These are phyloP conservation scores for Aspergillus ochraceoroseus DNA, from an alignment of 2,329 filamentous ascomycete species.

Conservation along the genomic window DNA sequence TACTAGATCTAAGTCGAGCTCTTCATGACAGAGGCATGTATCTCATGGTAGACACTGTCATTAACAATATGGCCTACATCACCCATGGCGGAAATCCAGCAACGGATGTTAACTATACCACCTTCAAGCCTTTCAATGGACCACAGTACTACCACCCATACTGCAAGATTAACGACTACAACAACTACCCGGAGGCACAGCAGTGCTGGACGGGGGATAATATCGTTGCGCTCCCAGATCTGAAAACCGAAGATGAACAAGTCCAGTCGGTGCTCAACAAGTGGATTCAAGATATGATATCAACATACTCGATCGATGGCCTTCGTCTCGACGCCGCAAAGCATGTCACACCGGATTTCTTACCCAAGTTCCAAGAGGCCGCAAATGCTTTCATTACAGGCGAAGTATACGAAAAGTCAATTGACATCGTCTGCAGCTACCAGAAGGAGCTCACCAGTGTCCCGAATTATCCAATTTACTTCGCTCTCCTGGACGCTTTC, in stretches of 20 bases:
- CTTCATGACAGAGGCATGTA: constrained; percentile 48
- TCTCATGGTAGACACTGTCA: constrained; percentile 51
- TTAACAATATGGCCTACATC: constrained; percentile 46
- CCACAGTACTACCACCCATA: constrained; percentile 28
- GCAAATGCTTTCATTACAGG: constrained; percentile 45
- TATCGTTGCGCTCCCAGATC: constrained; percentile 45
- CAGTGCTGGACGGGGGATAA: constrained; percentile 51
- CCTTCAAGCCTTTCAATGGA: constrained; percentile 27
- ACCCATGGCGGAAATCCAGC: constrained; percentile 27
- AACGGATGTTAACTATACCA: constrained; percentile 25
- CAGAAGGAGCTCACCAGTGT: constrained; percentile 43
- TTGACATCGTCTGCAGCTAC: constrained; percentile 39
- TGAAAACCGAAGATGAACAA: constrained; percentile 43
- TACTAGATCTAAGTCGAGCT: constrained; percentile 44
- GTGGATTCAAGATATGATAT: constrained; percentile 42
- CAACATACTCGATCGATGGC: constrained; percentile 48
- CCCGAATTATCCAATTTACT: constrained; percentile 47
- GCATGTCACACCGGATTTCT: constrained; percentile 45
- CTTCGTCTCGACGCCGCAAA: constrained; percentile 50
- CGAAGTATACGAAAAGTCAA: constrained; percentile 42
- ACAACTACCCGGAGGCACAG: constrained; percentile 35
- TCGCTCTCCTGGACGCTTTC: constrained; percentile 34
- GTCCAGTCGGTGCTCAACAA: constrained; percentile 41
- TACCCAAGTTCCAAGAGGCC: constrained; percentile 35
- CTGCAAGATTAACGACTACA: constrained; percentile 33